Percentiles rank a stretch among this genome's conserved stretches.
Evolutionary conservation across 768 basidiomycete species (phyloP).

Genomic region (Pleurotus salmoneostramineus): DNA sequence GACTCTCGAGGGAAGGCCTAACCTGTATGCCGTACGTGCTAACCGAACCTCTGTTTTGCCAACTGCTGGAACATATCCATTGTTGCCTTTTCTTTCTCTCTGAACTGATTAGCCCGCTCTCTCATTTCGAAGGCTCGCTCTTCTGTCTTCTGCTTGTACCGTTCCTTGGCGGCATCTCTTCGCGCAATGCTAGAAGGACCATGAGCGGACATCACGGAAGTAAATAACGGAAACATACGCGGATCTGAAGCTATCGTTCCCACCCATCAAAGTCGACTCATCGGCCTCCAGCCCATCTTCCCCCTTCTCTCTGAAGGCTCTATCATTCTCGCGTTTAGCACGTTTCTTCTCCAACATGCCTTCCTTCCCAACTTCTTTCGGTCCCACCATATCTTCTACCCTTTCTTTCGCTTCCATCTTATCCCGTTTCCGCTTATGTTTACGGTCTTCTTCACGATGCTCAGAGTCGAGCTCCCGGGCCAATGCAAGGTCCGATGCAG

Average conservation of each 20-base stretch:
- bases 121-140: slow-evolving; percentile 48
- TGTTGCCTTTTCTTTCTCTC: slow-evolving; percentile 83
- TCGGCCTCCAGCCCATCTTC: slow-evolving; percentile 76
- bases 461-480: slow-evolving; percentile 64
- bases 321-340: slow-evolving; percentile 66
- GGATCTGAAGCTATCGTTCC: slow-evolving; percentile 77
- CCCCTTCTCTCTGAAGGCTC: slow-evolving; percentile 70
- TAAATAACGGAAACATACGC: slow-evolving; percentile 43
- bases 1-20: not conserved
- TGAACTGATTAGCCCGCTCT: slow-evolving; percentile 60
- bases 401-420: slow-evolving; percentile 62
- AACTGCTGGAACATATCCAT: slow-evolving; percentile 97
- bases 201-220: slow-evolving; percentile 3
- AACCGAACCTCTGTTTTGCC: slow-evolving; percentile 87
- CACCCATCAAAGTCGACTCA: slow-evolving; percentile 78
- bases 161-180: slow-evolving; percentile 67
- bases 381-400: slow-evolving; percentile 75
- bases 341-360: slow-evolving; percentile 86
- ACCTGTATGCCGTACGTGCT: slow-evolving; percentile 13
- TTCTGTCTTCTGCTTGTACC: slow-evolving; percentile 57
- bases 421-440: slow-evolving; percentile 63
- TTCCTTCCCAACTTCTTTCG: slow-evolving; percentile 79
- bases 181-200: slow-evolving; percentile 54
- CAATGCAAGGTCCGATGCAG: slow-evolving; percentile 62
- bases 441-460: slow-evolving; percentile 44